Percentiles rank a stretch among this genome's conserved stretches.
Conservation (phyloP, 331 rosid species). For the Stylosanthes scabra region DNA sequence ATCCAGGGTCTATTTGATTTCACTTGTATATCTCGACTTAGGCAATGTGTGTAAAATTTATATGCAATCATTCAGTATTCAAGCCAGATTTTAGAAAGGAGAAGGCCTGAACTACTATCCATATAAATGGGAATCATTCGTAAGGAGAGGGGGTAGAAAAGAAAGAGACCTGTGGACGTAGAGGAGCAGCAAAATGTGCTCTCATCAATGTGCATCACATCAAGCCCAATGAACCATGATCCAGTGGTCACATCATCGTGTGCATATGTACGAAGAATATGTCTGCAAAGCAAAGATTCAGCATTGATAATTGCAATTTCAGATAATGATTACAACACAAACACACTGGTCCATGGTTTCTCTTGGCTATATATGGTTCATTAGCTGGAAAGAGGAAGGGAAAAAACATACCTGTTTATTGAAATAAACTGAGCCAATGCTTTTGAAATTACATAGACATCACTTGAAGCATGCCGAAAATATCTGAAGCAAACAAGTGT, state of each 20-base stretch:
- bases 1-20: neutral
- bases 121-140: constrained; percentile 21
- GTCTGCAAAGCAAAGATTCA: constrained; percentile 50
- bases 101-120: constrained; percentile 22
- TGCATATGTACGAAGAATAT: constrained; percentile 68
- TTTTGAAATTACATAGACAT: constrained; percentile 68
- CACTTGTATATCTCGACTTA: neutral
- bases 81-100: constrained; percentile 9
- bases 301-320: constrained; percentile 21
- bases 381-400: neutral
- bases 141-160: constrained; percentile 12
- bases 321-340: constrained; percentile 12
- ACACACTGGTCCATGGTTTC: too few species aligned
- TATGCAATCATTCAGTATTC: neutral
- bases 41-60: constrained; percentile 17
- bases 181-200: constrained; percentile 79
- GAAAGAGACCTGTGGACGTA: constrained; percentile 60
- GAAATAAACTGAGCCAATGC: constrained; percentile 78
- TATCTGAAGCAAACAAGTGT: constrained; percentile 58
- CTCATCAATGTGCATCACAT: constrained; percentile 69
- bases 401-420: constrained; percentile 67
- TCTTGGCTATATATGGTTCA: too few species aligned
- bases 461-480: constrained; percentile 83
- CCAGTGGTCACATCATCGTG: constrained; percentile 80
- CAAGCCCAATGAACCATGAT: constrained; percentile 89